These are phyloP conservation scores for Myxozyma lipomycoides DNA, from an alignment of 805 yeast genomes.

Conservation along the genomic window DNA sequence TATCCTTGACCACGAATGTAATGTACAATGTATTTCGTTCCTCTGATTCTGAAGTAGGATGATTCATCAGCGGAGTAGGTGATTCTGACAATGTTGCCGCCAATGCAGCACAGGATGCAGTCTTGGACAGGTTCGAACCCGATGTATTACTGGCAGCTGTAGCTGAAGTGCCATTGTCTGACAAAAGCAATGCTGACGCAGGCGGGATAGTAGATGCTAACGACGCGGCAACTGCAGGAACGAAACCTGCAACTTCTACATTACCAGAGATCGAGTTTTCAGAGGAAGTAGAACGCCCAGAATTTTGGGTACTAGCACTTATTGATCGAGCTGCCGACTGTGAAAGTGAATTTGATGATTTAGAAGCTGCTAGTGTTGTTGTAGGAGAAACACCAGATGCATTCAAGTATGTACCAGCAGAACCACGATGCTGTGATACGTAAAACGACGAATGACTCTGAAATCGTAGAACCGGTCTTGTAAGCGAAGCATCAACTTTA, in stretches of 20 bases:
- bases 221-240: background rate
- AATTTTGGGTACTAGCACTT: background rate
- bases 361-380: background rate
- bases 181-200: background rate
- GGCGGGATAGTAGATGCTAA: background rate
- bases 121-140: background rate
- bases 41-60: background rate
- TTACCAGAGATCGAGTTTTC: background rate
- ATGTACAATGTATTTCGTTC: constrained; percentile 14
- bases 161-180: background rate
- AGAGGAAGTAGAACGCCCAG: background rate
- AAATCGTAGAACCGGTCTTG: constrained; percentile 11
- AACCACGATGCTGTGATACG: constrained; percentile 3
- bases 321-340: background rate
- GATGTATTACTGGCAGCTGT: background rate
- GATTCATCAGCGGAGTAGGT: background rate
- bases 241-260: no score
- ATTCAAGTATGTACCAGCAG: constrained; percentile 1
- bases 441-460: constrained; percentile 19
- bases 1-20: constrained; percentile 71
- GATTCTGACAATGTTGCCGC: constrained; percentile 19
- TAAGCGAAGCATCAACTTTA: constrained; percentile 20
- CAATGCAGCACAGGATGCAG: constrained; percentile 20
- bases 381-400: constrained; percentile 8
- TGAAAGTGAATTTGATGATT: background rate